These are phyloP conservation scores for Sarcocystis neurona DNA, from an alignment of 169 alveolate species.

Conservation along the genomic window DNA sequence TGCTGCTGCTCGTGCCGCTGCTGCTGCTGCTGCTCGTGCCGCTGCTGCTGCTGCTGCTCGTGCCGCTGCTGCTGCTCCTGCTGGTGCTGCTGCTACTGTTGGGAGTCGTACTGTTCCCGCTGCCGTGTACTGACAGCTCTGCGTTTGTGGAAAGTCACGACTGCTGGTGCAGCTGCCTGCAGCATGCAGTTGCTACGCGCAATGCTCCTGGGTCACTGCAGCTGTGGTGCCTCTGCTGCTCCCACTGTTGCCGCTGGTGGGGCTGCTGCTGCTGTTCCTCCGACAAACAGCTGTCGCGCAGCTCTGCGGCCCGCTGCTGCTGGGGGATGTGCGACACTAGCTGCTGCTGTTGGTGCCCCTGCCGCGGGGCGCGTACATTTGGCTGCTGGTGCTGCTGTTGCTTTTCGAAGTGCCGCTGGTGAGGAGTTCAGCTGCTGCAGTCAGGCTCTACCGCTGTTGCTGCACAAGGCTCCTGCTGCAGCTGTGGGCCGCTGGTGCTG, in stretches of 20 bases:
- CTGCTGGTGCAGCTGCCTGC: neutral
- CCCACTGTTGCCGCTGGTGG: neutral
- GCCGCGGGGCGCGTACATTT: too few species aligned
- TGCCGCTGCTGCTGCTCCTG: neutral
- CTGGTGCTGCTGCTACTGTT: constrained; percentile 31
- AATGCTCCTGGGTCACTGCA: neutral
- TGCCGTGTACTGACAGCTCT: constrained; percentile 30
- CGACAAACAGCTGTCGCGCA: too few species aligned
- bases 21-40: neutral
- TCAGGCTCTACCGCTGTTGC: too few species aligned
- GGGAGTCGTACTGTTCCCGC: constrained; percentile 22
- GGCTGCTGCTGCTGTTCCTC: constrained; percentile 36
- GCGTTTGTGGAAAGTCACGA: neutral
- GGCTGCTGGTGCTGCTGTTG: too few species aligned
- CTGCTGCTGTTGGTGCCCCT: too few species aligned
- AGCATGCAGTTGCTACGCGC: neutral
- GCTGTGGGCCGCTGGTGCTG: too few species aligned
- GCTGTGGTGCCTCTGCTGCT: neutral
- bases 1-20: neutral
- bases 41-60: neutral
- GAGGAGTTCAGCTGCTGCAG: too few species aligned
- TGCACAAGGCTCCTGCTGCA: too few species aligned
- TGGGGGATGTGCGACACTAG: too few species aligned
- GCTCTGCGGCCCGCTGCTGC: too few species aligned
- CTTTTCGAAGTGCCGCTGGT: too few species aligned